Percentiles rank a stretch among this genome's conserved stretches.
Evolutionary conservation across 495 filamentous ascomycete species (phyloP).

Genomic region (Cercophora scortea): DNA sequence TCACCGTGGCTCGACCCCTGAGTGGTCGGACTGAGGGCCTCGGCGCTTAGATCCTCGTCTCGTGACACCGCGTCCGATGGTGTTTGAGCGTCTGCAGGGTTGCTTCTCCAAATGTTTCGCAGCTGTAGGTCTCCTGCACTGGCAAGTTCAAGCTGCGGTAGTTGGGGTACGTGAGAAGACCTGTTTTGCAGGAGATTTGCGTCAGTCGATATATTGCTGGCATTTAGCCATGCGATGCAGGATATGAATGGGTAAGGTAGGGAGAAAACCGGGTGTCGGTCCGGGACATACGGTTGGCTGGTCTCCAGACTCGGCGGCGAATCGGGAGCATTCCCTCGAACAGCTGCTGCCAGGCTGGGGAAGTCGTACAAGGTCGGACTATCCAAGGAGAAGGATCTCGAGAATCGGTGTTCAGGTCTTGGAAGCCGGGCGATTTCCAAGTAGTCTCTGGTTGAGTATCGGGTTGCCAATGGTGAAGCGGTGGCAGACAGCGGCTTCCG

Average conservation of each 20-base stretch:
- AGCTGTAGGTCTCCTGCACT: slow-evolving; percentile 24
- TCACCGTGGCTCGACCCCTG: slow-evolving; percentile 27
- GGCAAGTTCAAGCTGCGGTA: slow-evolving; percentile 7
- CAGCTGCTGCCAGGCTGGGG: slow-evolving; percentile 17
- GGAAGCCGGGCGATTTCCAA: slow-evolving; percentile 28
- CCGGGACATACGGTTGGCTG: slow-evolving; percentile 22
- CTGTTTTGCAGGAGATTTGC: slow-evolving; percentile 11
- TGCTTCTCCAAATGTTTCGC: slow-evolving; percentile 25
- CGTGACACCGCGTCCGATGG: slow-evolving; percentile 15
- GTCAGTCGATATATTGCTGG: slow-evolving; percentile 20
- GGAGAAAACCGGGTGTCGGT: neutral
- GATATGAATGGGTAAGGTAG: neutral
- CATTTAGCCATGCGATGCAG: slow-evolving; percentile 14
- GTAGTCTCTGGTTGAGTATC: slow-evolving; percentile 40
- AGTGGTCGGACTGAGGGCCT: slow-evolving; percentile 23
- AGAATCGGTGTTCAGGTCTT: slow-evolving; percentile 38
- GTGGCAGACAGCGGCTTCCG: slow-evolving; percentile 48
- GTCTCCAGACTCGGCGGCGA: slow-evolving; percentile 7
- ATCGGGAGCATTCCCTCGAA: slow-evolving; percentile 10
- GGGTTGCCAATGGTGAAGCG: slow-evolving; percentile 41
- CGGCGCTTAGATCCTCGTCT: slow-evolving; percentile 29
- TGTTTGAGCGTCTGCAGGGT: slow-evolving; percentile 33
- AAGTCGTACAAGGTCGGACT: slow-evolving; percentile 52
- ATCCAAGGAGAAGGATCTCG: slow-evolving; percentile 44
- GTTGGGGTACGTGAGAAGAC: slow-evolving; percentile 17